Base-by-base conservation (phyloP, 73 alveolate species). In the Tetrahymena elliotti region DNA sequence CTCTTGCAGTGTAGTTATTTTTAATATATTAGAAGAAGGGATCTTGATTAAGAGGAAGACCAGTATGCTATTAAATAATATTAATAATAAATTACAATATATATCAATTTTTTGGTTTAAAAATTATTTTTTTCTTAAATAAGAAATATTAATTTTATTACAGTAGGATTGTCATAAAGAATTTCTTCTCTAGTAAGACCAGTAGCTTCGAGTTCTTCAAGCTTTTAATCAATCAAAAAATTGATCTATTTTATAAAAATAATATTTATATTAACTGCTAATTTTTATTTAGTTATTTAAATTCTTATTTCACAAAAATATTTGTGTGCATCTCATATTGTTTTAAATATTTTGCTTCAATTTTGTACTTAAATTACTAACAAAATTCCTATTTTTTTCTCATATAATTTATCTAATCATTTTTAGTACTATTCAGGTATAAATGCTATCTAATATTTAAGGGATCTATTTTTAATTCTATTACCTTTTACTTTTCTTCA, bases 101-200 rank as follows among this genome's bases (percentile, higher is more conserved):
- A n/a, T n/a, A n/a, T n/a, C n/a, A n/a, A n/a, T n/a, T n/a, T n/a
- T n/a, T n/a, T n/a, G n/a, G n/a, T n/a, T n/a, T n/a, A n/a, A n/a
- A n/a, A n/a, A n/a, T n/a, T n/a, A n/a, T n/a, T n/a, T n/a, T n/a
- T 10, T 40, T 40, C 54, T 40, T 10, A 40, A 6, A 27, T 27
- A 18, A 2, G 33, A n/a, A 27, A 24, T 11, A 68, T 68, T 4
- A 83, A 37, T 92, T 6, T 47, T n/a, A 6, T 68, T 94, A 94
- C 96, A 37, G 83, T 53, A 6, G 83, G 52, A 38, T 94, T 94
- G 84, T 96, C 96, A 88, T 94, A 94, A 15, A 97, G 96, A 16
- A 97, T 95, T 93, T 97, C 99, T 82, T 97, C 97, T 83, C 98
- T 96, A 53, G 98, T 96, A 22, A 97, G 95, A 37, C 99, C 99